Evolutionary conservation across 805 yeast genomes (phyloP), one percentile per base, ranked within the genome.

Genomic region (Grigorovia jiainica): DNA sequence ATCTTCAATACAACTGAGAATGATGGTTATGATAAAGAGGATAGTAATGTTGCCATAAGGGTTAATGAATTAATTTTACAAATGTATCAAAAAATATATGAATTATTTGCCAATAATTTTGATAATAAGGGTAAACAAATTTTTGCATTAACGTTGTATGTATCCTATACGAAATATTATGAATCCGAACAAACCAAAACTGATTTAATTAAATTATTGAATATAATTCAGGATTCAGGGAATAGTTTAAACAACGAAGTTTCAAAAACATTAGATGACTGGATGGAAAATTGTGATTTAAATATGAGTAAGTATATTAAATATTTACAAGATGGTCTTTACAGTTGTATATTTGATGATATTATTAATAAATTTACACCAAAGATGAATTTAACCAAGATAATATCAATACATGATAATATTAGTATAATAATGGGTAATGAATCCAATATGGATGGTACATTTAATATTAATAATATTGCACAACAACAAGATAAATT

Each of bases 361-460:
- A 32, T 44, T 6, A 38, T 35, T 15, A 18, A 8, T 8, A 3
- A 11, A 17, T 38, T 45, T 9, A 34, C 24, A n/a, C 21, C 19
- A 10, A 37, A 33, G 11, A 21, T n/a, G 4, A 20, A 19, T 1
- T 33, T 43, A 9, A 7, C 15, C 4, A 30, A 38, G 4, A 3
- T 45, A 7, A n/a, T 30, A 3, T 4, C 13, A 4, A 15, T 32
- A 9, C 33, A 43, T 21, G 35, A 23, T 11, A 43, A 38, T 18
- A 40, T 33, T 3, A 33, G 36, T 21, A 74, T 78, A 2, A 53
- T 82, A 1, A 57, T 84, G 20, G 73, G 79, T 18, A 72, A 81
- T 0, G 70, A 77, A 5, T 72, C 72, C 21, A 84, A 84, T 2
- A 70, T 65, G 45, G 97, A 89, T 59, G 79, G 90, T 0, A 72